Evolutionary conservation across 2,329 filamentous ascomycete genomes (phyloP).

Genomic region (Pleoardoris graminearum): DNA sequence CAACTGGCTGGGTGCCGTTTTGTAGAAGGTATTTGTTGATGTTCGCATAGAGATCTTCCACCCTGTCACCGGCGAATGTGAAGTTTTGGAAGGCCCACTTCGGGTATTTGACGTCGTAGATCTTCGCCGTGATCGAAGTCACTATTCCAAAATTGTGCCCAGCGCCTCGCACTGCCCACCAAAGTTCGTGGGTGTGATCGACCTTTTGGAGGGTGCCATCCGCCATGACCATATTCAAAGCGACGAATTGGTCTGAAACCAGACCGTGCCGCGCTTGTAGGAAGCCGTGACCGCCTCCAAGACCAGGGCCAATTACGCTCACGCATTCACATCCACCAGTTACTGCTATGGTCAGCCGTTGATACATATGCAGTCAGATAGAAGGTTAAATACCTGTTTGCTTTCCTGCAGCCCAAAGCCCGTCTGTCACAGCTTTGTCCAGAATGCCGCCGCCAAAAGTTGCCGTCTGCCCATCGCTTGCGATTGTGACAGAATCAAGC

Average conservation of each 20-base stretch:
- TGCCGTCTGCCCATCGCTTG: constrained; percentile 31
- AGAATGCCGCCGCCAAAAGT: constrained; percentile 39
- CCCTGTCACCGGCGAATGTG: background rate
- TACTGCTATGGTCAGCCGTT: background rate
- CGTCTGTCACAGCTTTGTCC: constrained; percentile 29
- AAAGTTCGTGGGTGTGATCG: background rate
- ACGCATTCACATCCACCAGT: constrained; percentile 1
- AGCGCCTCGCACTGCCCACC: background rate
- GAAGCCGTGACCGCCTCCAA: background rate
- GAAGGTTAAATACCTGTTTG: constrained; percentile 17
- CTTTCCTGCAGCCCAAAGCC: constrained; percentile 35
- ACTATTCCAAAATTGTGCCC: constrained; percentile 1
- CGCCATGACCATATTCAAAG: background rate
- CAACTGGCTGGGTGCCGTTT: background rate
- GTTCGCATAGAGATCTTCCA: background rate
- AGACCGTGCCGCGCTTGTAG: background rate
- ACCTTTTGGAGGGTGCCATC: background rate
- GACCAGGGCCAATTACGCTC: background rate
- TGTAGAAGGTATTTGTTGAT: background rate
- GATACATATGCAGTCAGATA: too few species aligned
- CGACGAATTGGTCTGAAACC: background rate
- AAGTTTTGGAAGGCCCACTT: background rate
- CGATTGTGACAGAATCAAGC: constrained; percentile 31
- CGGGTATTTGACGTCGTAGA: background rate
- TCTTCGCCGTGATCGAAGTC: background rate